Conservation (phyloP, 148 eudicot genomes). For the Spergularia bocconei region DNA sequence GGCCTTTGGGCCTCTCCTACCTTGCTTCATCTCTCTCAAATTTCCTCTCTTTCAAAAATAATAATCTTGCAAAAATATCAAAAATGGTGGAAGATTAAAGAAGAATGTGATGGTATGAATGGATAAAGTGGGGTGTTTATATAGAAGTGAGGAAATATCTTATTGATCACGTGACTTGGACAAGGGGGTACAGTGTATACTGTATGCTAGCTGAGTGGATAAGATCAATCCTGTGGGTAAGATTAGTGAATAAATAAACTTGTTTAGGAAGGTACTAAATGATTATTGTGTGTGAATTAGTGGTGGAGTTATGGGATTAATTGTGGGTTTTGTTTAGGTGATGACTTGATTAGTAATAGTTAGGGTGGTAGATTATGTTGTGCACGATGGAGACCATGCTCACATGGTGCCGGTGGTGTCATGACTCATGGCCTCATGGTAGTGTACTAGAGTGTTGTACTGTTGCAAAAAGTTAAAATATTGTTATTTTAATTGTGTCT, state of each 20-base stretch:
- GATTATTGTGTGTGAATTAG: no score
- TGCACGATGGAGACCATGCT: no score
- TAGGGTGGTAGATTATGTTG: no score
- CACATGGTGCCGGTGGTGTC: no score
- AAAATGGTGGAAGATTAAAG: conserved; percentile 3
- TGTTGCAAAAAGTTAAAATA: no score
- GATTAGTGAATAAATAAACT: no score
- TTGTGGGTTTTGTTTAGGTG: neutral
- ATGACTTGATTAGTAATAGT: neutral
- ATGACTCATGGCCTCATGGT: no score
- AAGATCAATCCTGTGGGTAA: conserved; percentile 9
- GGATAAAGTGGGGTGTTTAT: neutral
- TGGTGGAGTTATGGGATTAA: conserved; percentile 7
- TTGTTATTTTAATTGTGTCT: no score
- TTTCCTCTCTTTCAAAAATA: neutral
- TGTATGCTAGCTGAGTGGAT: conserved; percentile 7
- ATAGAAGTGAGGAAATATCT: no score
- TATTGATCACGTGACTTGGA: neutral
- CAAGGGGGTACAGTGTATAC: neutral
- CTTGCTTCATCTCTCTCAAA: conserved; percentile 47
- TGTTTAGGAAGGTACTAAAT: neutral
- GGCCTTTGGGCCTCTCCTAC: conserved; percentile 39
- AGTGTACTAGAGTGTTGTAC: no score
- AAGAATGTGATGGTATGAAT: neutral
- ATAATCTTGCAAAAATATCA: no score